Evolutionary conservation across 2,329 filamentous ascomycete genomes (phyloP), one percentile per base, ranked within the genome.

Genomic region (Magnaporthales sp.): DNA sequence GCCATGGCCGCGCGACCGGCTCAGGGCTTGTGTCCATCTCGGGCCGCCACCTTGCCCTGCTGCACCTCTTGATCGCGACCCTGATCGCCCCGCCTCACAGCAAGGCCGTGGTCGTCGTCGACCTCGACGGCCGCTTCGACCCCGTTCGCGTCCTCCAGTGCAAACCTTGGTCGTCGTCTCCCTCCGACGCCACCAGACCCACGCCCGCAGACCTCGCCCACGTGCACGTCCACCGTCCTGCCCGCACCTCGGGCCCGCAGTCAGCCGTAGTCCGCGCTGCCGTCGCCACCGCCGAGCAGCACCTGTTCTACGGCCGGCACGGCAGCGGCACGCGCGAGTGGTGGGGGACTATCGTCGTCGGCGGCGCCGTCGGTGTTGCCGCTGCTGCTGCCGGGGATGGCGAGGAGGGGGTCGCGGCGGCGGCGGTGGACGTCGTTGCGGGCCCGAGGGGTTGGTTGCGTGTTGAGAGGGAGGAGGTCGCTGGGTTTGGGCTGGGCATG

Each of bases 341-440:
- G 80, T 87, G 85, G 85, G 85, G 85, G n/a, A 85, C 83, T 1
- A 70, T 87, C 29, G 80, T 87, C 5, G 70, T 86, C 54, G 83
- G 82, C 10, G 79, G 79, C 0, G 69, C 73, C n/a, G 67, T 62
- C 1, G 51, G 71, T 77, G 66, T 64, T 68, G 77, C 58, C 71
- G 70, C 73, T 13, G 74, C 72, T 29, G 66, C 27, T 65, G 64
- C 61, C 69, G 38, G 38, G 38, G 38, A 46, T 46, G 38, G 38
- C n/a, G 38, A 46, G 38, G 38, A 46, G 19, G 38, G 38, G 38
- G 15, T n/a, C 19, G 38, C 38, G 1, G 70, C 56, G 13, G 4
- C 46, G 24, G 38, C 51, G 32, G 72, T 74, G 7, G 73, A 74
- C 60, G 74, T 80, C 51, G 75, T 73, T 29, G 75, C 78, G 0